phyloP scores from a whole-genome alignment of 768 basidiomycete genomes.

The Thelephora aurantiotincta region DNA sequence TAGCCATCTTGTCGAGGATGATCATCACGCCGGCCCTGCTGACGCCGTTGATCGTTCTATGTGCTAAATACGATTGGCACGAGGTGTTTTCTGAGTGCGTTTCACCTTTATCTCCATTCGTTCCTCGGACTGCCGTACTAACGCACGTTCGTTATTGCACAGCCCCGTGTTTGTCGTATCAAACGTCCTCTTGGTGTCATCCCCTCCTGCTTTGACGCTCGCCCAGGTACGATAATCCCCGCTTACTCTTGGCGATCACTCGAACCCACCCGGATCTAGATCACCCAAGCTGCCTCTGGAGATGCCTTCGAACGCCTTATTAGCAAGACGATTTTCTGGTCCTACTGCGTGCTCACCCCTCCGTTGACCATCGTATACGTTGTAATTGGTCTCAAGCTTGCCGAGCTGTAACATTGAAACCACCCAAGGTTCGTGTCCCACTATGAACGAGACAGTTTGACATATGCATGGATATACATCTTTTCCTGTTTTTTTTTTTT shows the following conservation, averaged over 20 bases:
- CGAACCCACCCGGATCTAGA: constrained; percentile 23
- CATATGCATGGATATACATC: too few relatives aligned
- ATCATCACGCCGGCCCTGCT: constrained; percentile 67
- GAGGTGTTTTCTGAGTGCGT: constrained; percentile 67
- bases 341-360: constrained; percentile 80
- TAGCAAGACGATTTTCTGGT: constrained; percentile 86
- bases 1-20: constrained; percentile 81
- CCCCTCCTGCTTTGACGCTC: constrained; percentile 68
- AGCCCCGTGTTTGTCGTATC: constrained; percentile 84
- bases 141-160: constrained; percentile 1
- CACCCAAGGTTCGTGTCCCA: too few relatives aligned
- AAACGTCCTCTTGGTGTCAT: constrained; percentile 67
- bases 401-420: constrained; percentile 27
- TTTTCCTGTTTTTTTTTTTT: too few relatives aligned
- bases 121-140: constrained; percentile 1
- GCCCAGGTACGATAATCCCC: constrained; percentile 28
- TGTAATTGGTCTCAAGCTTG: constrained; percentile 52
- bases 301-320: constrained; percentile 88
- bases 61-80: constrained; percentile 43
- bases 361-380: constrained; percentile 71
- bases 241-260: constrained; percentile 18
- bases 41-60: constrained; percentile 59
- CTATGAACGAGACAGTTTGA: too few relatives aligned
- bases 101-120: neutral
- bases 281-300: constrained; percentile 74